phyloP scores from a whole-genome alignment of 352 stramenopile species.

The Thraustochytrium striatum region DNA sequence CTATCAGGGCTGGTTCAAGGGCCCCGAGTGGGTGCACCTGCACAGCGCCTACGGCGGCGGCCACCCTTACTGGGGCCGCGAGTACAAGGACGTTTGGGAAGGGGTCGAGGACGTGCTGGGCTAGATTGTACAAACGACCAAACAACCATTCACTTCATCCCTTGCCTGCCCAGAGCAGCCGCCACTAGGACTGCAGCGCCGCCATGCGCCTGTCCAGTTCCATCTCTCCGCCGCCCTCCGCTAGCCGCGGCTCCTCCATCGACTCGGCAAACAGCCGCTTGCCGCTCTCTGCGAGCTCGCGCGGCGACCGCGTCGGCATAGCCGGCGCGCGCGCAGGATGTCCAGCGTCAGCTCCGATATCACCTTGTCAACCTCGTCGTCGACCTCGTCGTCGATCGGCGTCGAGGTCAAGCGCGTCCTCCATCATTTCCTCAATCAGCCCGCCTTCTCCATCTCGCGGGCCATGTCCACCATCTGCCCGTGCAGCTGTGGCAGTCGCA shows the following conservation, averaged over 20 bases:
- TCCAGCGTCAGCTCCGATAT: neutral
- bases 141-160: no score
- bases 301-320: neutral
- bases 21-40: conserved; percentile 29
- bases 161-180: no score
- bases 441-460: conserved; percentile 7
- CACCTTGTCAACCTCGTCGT: conserved; percentile 14
- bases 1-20: conserved; percentile 32
- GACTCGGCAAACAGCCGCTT: conserved; percentile 11
- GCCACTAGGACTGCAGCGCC: neutral
- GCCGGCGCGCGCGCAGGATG: neutral
- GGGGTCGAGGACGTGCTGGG: conserved; percentile 21
- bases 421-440: conserved; percentile 35
- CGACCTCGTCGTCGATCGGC: conserved; percentile 4
- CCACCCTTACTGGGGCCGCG: conserved; percentile 43
- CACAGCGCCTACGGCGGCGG: conserved; percentile 35
- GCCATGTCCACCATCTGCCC: conserved; percentile 19
- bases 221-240: neutral
- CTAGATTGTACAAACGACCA: no score
- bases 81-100: conserved; percentile 49
- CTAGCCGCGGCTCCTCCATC: neutral
- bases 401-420: conserved; percentile 23
- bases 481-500: conserved; percentile 1
- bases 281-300: neutral
- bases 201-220: conserved; percentile 10